Conservation (phyloP, 2,329 filamentous ascomycete genomes). For the Sarocladiaceae sp. region DNA sequence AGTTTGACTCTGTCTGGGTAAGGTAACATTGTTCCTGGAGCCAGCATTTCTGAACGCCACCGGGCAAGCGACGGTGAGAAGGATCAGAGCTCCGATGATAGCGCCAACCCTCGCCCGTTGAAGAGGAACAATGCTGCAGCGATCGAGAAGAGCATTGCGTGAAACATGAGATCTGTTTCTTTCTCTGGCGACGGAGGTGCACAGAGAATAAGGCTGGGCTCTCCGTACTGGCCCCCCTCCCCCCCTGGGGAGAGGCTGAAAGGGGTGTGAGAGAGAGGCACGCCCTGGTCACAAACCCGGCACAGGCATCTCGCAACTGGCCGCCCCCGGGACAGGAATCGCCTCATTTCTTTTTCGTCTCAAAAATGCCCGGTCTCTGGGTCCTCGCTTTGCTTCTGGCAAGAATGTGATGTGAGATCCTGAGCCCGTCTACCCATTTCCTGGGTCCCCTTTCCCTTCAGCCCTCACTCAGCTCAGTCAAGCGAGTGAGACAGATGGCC, state of each 20-base stretch:
- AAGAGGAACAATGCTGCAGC: not conserved
- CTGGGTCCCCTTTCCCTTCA: not conserved
- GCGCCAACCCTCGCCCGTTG: too few relatives aligned
- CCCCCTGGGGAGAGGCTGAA: not conserved
- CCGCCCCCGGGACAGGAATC: too few relatives aligned
- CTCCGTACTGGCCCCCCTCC: not conserved
- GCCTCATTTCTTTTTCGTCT: not conserved
- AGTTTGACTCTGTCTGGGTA: too few relatives aligned
- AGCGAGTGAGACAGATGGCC: too few relatives aligned
- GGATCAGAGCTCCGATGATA: too few relatives aligned
- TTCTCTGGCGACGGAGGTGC: not conserved
- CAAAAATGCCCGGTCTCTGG: not conserved
- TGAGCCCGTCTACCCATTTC: constrained; percentile 6
- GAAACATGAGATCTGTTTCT: constrained; percentile 5
- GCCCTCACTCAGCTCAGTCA: not conserved
- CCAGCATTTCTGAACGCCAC: too few relatives aligned
- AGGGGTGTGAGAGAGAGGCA: too few relatives aligned
- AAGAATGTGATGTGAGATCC: too few relatives aligned
- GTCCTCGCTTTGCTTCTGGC: not conserved
- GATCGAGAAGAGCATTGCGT: not conserved
- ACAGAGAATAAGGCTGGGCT: not conserved
- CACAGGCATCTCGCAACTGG: too few relatives aligned
- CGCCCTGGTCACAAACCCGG: not conserved
- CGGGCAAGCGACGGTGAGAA: too few relatives aligned
- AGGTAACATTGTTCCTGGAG: too few relatives aligned